phyloP scores from a whole-genome alignment of 495 filamentous ascomycete species.

The Talaromyces borbonicus region DNA sequence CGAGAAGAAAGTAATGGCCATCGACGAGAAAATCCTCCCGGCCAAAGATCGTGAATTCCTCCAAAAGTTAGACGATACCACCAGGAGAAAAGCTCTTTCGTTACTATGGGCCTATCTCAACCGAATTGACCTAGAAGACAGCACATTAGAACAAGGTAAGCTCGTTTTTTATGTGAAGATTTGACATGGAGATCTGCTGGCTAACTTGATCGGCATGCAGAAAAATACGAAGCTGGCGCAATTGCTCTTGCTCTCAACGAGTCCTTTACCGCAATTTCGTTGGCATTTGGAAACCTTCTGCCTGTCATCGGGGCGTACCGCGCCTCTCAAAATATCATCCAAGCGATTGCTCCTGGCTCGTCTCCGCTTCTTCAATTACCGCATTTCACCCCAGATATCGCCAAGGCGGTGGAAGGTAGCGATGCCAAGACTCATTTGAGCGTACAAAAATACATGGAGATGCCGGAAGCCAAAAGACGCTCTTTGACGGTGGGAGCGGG shows the following conservation, averaged over 20 bases:
- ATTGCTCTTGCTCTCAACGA: constrained; percentile 75
- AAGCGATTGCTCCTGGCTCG: constrained; percentile 71
- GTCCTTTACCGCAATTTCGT: constrained; percentile 75
- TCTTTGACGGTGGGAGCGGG: constrained; percentile 56
- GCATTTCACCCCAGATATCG: constrained; percentile 67
- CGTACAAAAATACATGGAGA: constrained; percentile 78
- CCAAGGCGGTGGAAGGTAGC: constrained; percentile 66
- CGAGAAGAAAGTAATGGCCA: constrained; percentile 63
- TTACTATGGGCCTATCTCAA: constrained; percentile 93
- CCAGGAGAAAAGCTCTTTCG: constrained; percentile 74
- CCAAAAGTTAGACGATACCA: constrained; percentile 65
- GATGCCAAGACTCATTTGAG: constrained; percentile 60
- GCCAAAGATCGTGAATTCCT: constrained; percentile 48
- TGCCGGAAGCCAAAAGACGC: constrained; percentile 64
- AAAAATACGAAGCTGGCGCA: constrained; percentile 71
- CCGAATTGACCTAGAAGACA: constrained; percentile 67
- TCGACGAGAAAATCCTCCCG: constrained; percentile 38
- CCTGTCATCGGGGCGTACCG: constrained; percentile 78
- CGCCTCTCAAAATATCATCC: constrained; percentile 74
- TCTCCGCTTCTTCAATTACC: constrained; percentile 92
- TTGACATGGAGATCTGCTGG: neutral
- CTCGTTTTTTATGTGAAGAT: constrained; percentile 7
- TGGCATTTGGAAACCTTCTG: constrained; percentile 75
- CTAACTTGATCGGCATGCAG: constrained; percentile 18
- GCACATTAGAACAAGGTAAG: constrained; percentile 61